These are phyloP conservation scores for Penicillium paxilli DNA, from an alignment of 495 filamentous ascomycete genomes.

Conservation along the genomic window DNA sequence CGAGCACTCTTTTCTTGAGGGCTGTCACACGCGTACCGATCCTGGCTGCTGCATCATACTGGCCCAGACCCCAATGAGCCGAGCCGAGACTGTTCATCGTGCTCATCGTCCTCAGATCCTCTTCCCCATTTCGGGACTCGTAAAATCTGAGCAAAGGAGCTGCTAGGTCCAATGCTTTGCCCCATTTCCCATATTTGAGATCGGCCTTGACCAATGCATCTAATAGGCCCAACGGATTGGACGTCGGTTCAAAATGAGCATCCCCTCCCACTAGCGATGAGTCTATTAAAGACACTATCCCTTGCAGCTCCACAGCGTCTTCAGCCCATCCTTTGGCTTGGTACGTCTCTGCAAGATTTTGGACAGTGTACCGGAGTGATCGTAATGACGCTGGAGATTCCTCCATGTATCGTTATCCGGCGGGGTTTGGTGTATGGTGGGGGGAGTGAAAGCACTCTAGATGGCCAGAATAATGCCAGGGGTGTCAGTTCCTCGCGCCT, in stretches of 20 bases:
- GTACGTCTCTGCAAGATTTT: slow-evolving; percentile 3
- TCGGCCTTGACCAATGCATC: neutral
- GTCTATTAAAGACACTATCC: neutral
- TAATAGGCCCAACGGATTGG: slow-evolving; percentile 4
- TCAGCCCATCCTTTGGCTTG: slow-evolving; percentile 2
- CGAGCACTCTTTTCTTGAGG: slow-evolving; percentile 14
- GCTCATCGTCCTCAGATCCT: slow-evolving; percentile 17
- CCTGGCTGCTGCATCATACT: slow-evolving; percentile 11
- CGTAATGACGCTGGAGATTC: neutral
- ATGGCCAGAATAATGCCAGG: neutral
- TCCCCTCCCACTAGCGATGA: neutral
- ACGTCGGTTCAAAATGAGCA: neutral
- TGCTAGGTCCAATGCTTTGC: slow-evolving; percentile 15
- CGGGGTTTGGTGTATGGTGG: neutral
- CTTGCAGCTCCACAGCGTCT: neutral
- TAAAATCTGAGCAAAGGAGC: slow-evolving; percentile 19
- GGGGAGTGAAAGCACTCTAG: neutral
- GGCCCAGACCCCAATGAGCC: slow-evolving; percentile 25
- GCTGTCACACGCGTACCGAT: slow-evolving; percentile 2
- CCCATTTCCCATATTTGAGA: slow-evolving; percentile 9
- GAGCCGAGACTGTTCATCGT: slow-evolving; percentile 28
- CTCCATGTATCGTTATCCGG: slow-evolving; percentile 12
- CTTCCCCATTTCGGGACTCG: slow-evolving; percentile 19
- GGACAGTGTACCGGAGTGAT: slow-evolving; percentile 3
- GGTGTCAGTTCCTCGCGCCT: neutral